Evolutionary conservation across 192 early-diverging fungal genomes (phyloP).

Genomic region (Entophlyctis helioformis): DNA sequence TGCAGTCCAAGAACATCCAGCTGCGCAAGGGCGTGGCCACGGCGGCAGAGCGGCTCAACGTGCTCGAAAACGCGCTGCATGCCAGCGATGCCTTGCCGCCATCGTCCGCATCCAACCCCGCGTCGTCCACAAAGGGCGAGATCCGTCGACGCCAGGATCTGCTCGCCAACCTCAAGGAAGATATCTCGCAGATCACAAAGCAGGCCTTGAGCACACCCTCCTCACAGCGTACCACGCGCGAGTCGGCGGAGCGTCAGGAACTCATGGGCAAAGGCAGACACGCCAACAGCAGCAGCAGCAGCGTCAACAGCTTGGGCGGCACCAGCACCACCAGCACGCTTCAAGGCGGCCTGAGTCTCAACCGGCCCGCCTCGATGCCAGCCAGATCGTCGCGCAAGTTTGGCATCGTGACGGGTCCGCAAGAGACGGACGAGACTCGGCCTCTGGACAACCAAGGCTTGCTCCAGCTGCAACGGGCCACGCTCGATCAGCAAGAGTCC

Average conservation of each 20-base stretch:
- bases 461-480: slow-evolving; percentile 58
- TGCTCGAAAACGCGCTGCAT: slow-evolving; percentile 45
- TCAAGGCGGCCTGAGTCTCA: too few relatives aligned
- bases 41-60: slow-evolving; percentile 29
- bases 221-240: too few relatives aligned
- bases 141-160: slow-evolving; percentile 66
- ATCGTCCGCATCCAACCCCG: neutral
- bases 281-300: too few relatives aligned
- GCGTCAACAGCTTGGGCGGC: too few relatives aligned
- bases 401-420: slow-evolving; percentile 49
- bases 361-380: too few relatives aligned
- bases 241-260: too few relatives aligned
- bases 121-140: slow-evolving; percentile 48
- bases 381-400: too few relatives aligned
- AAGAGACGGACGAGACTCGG: slow-evolving; percentile 70
- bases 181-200: slow-evolving; percentile 31
- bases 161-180: slow-evolving; percentile 56
- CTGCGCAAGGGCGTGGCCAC: slow-evolving; percentile 55
- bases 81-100: too few relatives aligned
- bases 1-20: slow-evolving; percentile 68
- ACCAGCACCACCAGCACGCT: too few relatives aligned
- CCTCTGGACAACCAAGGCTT: slow-evolving; percentile 65
- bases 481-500: slow-evolving; percentile 75
- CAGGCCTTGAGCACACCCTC: slow-evolving; percentile 7
- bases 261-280: too few relatives aligned